Evolutionary conservation across 139 green algal genomes (phyloP).

Genomic region (Chlamydomonas incerta): DNA sequence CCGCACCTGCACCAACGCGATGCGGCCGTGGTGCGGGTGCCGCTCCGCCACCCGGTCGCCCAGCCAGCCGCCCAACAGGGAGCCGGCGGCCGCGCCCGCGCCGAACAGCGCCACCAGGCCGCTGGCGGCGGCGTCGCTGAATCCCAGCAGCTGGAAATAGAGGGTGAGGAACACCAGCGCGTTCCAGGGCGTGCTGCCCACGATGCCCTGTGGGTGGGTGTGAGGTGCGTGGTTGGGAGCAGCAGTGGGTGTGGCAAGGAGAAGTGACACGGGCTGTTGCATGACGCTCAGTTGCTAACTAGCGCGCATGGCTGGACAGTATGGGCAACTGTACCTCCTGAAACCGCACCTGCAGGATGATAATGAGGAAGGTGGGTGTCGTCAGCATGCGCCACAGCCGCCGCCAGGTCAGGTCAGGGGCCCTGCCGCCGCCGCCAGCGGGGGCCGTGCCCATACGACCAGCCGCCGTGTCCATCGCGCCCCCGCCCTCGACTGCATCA

Average conservation of each 20-base stretch:
- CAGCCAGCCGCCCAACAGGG: slow-evolving; percentile 47
- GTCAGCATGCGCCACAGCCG: slow-evolving; percentile 41
- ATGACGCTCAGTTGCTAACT: too few species aligned
- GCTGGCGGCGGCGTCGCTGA: slow-evolving; percentile 64
- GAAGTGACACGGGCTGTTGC: not conserved
- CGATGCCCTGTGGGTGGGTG: slow-evolving; percentile 77
- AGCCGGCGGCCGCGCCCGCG: slow-evolving; percentile 51
- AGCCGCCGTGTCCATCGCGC: too few species aligned
- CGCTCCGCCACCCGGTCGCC: slow-evolving; percentile 39
- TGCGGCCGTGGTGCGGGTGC: slow-evolving; percentile 48
- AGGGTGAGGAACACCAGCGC: slow-evolving; percentile 77
- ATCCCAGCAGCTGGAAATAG: slow-evolving; percentile 64
- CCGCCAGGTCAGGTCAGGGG: slow-evolving; percentile 3
- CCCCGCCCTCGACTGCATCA: too few species aligned
- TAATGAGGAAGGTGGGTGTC: slow-evolving; percentile 61
- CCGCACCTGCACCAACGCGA: slow-evolving; percentile 58
- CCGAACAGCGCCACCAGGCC: slow-evolving; percentile 63
- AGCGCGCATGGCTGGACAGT: too few species aligned
- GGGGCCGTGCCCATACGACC: too few species aligned
- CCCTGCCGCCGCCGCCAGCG: not conserved
- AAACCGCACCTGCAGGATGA: slow-evolving; percentile 61
- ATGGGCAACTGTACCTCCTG: too few species aligned
- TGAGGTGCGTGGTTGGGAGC: not conserved
- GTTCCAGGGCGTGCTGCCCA: slow-evolving; percentile 89
- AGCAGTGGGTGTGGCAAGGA: not conserved